Evolutionary conservation across 495 filamentous ascomycete species (phyloP).

Genomic region (Extremus antarcticus): DNA sequence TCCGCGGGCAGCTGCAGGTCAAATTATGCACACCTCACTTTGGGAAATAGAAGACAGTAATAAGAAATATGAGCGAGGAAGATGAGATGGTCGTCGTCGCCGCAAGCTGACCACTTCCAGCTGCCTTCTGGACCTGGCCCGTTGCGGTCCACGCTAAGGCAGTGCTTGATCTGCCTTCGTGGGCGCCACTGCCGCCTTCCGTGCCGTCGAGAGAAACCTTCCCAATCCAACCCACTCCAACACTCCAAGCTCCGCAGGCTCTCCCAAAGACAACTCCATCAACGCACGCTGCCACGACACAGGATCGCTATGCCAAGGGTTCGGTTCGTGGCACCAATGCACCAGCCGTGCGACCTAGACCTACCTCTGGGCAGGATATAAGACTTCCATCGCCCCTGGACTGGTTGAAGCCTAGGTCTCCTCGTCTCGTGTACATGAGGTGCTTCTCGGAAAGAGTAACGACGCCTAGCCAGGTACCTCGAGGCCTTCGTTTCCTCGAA

Average conservation of each 20-base stretch:
- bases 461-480: too few relatives aligned
- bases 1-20: background rate
- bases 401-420: too few relatives aligned
- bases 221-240: background rate
- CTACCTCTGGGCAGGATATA: too few relatives aligned
- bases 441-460: too few relatives aligned
- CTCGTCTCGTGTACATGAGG: too few relatives aligned
- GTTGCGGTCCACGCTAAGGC: background rate
- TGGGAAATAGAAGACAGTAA: background rate
- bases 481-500: too few relatives aligned
- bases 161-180: background rate
- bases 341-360: too few relatives aligned
- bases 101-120: background rate
- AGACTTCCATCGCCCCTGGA: too few relatives aligned
- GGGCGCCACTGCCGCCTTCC: background rate
- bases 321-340: too few relatives aligned
- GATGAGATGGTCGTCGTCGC: background rate
- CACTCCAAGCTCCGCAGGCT: background rate
- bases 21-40: background rate
- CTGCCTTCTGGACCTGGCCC: background rate
- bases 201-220: background rate
- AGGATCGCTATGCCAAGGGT: too few relatives aligned
- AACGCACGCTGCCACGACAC: too few relatives aligned
- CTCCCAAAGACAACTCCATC: too few relatives aligned
- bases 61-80: background rate